A percentile compares a stretch with the other conserved stretches of the same genome.
Conservation (phyloP, 2,329 filamentous ascomycete species). For the Fusarium newnesense region DNA sequence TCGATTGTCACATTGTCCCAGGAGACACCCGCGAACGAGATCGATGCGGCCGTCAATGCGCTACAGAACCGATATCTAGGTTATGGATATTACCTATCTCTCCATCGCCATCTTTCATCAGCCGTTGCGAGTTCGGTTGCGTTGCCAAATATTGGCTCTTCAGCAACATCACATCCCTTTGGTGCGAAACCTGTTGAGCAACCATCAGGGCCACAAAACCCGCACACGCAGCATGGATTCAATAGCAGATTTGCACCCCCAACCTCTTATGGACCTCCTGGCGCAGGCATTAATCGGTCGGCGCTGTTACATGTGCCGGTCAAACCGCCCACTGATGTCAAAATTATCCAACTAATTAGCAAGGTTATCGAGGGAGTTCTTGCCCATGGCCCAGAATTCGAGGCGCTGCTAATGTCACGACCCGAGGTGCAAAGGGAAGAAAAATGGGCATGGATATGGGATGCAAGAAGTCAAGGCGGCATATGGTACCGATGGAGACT, state of each 20-base stretch:
- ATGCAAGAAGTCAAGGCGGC: conserved; percentile 80
- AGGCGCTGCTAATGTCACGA: conserved; percentile 89
- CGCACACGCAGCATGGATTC: conserved; percentile 56
- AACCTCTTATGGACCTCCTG: conserved; percentile 67
- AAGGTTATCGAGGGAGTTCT: conserved; percentile 85
- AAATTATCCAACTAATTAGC: conserved; percentile 84
- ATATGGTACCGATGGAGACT: conserved; percentile 94
- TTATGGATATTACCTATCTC: conserved; percentile 81
- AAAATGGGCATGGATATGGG: conserved; percentile 95
- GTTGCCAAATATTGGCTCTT: conserved; percentile 45
- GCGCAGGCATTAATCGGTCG: conserved; percentile 56
- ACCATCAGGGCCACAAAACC: conserved; percentile 47
- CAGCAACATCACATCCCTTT: conserved; percentile 72
- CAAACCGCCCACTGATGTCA: conserved; percentile 79
- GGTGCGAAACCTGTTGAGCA: conserved; percentile 76
- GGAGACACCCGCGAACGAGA: conserved; percentile 84
- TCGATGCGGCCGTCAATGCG: conserved; percentile 80
- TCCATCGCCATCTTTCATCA: conserved; percentile 86
- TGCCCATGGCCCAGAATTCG: conserved; percentile 85
- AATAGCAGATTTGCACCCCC: conserved; percentile 80
- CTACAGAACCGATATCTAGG: conserved; percentile 88
- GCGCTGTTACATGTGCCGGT: conserved; percentile 75
- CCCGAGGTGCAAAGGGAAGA: conserved; percentile 86
- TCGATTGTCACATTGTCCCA: conserved; percentile 85
- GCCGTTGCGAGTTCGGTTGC: conserved; percentile 63